phyloP scores from a whole-genome alignment of 208 protist species.

The Leishmania tarentolae region DNA sequence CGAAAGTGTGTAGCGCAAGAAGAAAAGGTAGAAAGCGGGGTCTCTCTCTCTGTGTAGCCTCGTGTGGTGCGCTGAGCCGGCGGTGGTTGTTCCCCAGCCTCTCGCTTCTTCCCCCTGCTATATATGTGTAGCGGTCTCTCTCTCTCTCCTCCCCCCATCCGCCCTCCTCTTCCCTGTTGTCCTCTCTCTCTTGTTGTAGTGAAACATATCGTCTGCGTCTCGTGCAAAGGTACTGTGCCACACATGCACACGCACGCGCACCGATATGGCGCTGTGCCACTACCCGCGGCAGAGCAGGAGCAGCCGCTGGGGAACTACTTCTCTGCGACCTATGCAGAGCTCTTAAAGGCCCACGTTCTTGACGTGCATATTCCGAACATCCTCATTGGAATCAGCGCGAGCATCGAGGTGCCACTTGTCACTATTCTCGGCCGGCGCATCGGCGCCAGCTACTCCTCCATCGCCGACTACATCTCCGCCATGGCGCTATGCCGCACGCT shows the following conservation, averaged over 20 bases:
- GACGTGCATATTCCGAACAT: conserved; percentile 84
- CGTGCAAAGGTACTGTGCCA: not conserved
- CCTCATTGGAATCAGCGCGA: conserved; percentile 69
- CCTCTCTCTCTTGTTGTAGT: not conserved
- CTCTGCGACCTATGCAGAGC: conserved; percentile 29
- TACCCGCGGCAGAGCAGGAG: not conserved
- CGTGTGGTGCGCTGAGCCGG: no score
- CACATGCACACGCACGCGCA: not conserved
- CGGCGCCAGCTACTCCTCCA: conserved; percentile 37
- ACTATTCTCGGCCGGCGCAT: conserved; percentile 74
- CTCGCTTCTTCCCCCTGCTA: no score
- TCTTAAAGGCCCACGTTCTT: conserved; percentile 59
- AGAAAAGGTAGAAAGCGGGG: no score
- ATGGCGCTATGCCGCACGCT: conserved; percentile 53
- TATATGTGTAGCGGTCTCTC: not conserved
- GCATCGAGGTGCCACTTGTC: conserved; percentile 75
- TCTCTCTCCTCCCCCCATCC: not conserved
- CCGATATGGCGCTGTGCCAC: not conserved
- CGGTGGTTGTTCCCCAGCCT: no score
- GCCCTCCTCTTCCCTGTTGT: no score
- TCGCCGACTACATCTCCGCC: conserved; percentile 68
- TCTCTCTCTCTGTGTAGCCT: no score
- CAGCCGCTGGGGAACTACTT: conserved; percentile 19
- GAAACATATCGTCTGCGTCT: not conserved
- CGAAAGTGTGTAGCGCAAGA: no score